Evolutionary conservation across 2,329 filamentous ascomycete genomes (phyloP), one percentile per base, ranked within the genome.

Genomic region (Elsinoe batatas): DNA sequence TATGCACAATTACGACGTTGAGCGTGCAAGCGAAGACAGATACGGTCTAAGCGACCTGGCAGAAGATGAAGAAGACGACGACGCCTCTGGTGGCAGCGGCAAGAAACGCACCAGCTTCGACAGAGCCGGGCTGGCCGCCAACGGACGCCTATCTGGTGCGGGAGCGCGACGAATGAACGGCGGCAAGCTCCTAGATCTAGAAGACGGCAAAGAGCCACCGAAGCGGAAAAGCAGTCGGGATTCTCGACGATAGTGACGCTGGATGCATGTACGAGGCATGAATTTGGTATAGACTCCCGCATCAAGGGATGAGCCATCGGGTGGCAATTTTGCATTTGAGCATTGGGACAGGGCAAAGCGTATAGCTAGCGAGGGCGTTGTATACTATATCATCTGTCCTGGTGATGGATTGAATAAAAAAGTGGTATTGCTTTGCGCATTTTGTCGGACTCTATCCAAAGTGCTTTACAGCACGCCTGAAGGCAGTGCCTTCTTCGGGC

Each of bases 1-100:
- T 20, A 95, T 97, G 69, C 85, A 86, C 59, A 85, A 84, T 10
- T 96, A 95, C 64, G 91, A 97, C 64, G 83, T 93, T 58, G 91
- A 96, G 68, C 83, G 87, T 43, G 79, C 78, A 40, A 56, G 56
- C 17, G 40, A 43, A 33, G 59, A 58, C 44, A 42, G 46, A 4
- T 88, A 94, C 60, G 87, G 87, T 38, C 76, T 97, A 46, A 81
- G 82, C 12, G 88, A 95, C 63, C 74, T 96, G 37, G 79, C 85
- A 1, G 87, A 91, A 61, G 87, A 93, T 59, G 86, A 79, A 61
- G 85, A 88, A 30, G 84, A 84, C 54, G 82, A 59, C 22, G 56
- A 50, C 8, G 61, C 57, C 13, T 64, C 60, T 13, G 61, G 62
- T 33, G 57, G 50, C n/a, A 53, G 58, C 8, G 57, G 54, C 13